Percentiles rank a stretch among this genome's conserved stretches.
Evolutionary conservation across 208 protist genomes (phyloP).

Genomic region (Acanthamoeba triangularis): DNA sequence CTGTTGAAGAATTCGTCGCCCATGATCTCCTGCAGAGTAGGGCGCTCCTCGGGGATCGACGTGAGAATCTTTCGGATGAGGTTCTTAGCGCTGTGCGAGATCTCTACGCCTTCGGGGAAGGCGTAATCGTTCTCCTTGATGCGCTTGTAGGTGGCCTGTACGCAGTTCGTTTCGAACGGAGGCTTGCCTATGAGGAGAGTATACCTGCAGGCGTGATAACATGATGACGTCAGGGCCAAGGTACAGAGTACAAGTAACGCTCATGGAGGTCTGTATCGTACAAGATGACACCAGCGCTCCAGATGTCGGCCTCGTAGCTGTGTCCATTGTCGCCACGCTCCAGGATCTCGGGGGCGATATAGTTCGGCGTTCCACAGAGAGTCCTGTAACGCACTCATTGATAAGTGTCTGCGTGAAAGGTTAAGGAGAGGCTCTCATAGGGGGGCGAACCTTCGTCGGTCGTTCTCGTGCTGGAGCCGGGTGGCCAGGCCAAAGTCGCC

Average conservation of each 20-base stretch:
- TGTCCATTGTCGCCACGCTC: constrained; percentile 91
- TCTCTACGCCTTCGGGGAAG: constrained; percentile 92
- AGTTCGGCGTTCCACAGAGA: constrained; percentile 97
- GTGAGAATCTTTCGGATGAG: constrained; percentile 94
- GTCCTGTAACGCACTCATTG: constrained; percentile 83
- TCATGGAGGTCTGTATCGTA: constrained; percentile 81
- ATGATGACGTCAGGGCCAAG: neutral
- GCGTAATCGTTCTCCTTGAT: constrained; percentile 96
- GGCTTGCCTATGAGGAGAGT: constrained; percentile 98
- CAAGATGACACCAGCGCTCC: constrained; percentile 98
- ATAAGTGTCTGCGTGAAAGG: neutral
- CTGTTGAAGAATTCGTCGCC: constrained; percentile 93
- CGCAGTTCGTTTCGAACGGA: constrained; percentile 98
- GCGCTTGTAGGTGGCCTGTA: constrained; percentile 97
- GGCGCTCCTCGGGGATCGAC: constrained; percentile 91
- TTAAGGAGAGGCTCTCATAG: neutral
- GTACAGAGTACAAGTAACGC: neutral
- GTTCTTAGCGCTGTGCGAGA: constrained; percentile 92
- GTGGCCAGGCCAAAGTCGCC: constrained; percentile 96
- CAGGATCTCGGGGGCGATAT: constrained; percentile 97
- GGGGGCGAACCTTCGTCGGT: constrained; percentile 84
- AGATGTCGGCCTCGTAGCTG: constrained; percentile 98
- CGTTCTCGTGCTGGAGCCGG: constrained; percentile 78
- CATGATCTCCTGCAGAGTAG: constrained; percentile 94
- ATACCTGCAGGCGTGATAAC: constrained; percentile 84